A percentile compares a stretch with the other conserved stretches of the same genome.
Evolutionary conservation across 352 stramenopile species (phyloP).

Genomic region (Phytophthora sojae): DNA sequence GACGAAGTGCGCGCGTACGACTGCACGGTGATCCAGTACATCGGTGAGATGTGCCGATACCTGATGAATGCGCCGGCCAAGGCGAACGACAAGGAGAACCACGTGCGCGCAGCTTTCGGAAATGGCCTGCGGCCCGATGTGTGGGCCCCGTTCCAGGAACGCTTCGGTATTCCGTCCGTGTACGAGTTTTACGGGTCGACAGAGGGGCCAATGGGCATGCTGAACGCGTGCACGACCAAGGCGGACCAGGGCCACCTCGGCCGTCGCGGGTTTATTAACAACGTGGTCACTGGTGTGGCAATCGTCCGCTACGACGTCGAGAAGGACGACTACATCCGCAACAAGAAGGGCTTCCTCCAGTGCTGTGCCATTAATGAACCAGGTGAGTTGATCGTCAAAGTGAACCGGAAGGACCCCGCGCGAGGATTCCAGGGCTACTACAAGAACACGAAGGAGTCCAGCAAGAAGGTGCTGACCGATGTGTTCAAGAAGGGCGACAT

Average conservation of each 20-base stretch:
- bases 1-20: slow-evolving; percentile 73
- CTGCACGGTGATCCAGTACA: slow-evolving; percentile 90
- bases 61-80: slow-evolving; percentile 65
- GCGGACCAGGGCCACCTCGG: slow-evolving; percentile 75
- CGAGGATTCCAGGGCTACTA: slow-evolving; percentile 92
- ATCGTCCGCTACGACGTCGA: slow-evolving; percentile 88
- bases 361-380: slow-evolving; percentile 63
- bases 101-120: slow-evolving; percentile 86
- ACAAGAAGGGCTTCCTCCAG: slow-evolving; percentile 60
- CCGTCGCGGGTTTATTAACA: slow-evolving; percentile 63
- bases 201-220: slow-evolving; percentile 84
- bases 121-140: slow-evolving; percentile 92
- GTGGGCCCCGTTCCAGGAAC: slow-evolving; percentile 87
- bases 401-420: slow-evolving; percentile 57
- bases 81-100: slow-evolving; percentile 68
- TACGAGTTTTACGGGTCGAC: slow-evolving; percentile 95
- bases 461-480: slow-evolving; percentile 86
- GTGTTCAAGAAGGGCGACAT: slow-evolving; percentile 86
- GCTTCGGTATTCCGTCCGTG: slow-evolving; percentile 87
- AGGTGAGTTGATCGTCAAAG: slow-evolving; percentile 78
- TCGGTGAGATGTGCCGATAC: slow-evolving; percentile 92
- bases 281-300: slow-evolving; percentile 58
- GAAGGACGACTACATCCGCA: slow-evolving; percentile 68
- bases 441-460: slow-evolving; percentile 71
- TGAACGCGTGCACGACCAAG: slow-evolving; percentile 76